Evolutionary conservation across 148 eudicot genomes (phyloP).

Genomic region (Nepenthes gracilis): DNA sequence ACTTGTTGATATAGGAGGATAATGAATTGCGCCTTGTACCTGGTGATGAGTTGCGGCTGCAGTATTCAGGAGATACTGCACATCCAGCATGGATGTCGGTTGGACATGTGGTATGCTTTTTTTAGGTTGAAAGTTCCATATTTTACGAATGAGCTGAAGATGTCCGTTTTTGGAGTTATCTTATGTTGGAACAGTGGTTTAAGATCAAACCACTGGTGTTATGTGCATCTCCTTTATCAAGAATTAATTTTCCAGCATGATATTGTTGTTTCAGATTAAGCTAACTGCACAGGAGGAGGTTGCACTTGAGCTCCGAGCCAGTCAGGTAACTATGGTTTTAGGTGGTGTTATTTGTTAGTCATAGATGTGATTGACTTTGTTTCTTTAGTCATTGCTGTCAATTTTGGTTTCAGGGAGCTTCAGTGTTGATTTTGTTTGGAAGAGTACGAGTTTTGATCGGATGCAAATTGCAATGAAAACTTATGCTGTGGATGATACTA

Average conservation of each 20-base stretch:
- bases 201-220: too few species aligned
- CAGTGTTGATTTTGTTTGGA: conserved; percentile 96
- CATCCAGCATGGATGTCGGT: conserved; percentile 94
- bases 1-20: conserved; percentile 53
- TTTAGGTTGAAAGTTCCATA: not conserved
- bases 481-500: conserved; percentile 92
- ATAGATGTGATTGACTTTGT: not conserved
- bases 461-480: conserved; percentile 97
- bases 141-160: not conserved
- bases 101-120: conserved; percentile 82
- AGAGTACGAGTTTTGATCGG: conserved; percentile 95
- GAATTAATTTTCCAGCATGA: too few species aligned
- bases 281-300: conserved; percentile 96
- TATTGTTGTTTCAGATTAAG: conserved; percentile 53
- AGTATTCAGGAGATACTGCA: conserved; percentile 83
- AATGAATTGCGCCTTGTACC: conserved; percentile 97
- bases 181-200: too few species aligned
- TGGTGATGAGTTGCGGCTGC: conserved; percentile 88
- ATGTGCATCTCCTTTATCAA: too few species aligned
- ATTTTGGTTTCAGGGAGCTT: conserved; percentile 54
- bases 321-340: conserved; percentile 47
- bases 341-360: not conserved
- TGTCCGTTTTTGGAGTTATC: too few species aligned
- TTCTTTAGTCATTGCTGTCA: not conserved
- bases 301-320: conserved; percentile 90